Evolutionary conservation across 1,284 basidiomycete species (phyloP).

Genomic region (Ustilago esculenta): DNA sequence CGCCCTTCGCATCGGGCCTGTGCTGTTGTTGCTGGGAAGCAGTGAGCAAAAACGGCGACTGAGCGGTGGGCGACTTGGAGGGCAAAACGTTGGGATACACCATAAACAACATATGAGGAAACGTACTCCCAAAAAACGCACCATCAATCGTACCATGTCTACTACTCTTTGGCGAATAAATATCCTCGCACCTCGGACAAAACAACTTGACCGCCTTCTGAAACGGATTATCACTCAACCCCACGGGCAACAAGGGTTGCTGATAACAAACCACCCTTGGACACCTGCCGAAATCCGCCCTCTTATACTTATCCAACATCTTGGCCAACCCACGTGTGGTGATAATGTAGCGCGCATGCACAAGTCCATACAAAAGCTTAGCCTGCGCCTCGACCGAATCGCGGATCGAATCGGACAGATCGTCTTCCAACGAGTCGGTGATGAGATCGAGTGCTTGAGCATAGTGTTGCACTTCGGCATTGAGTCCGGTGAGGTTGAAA

Average conservation of each 20-base stretch:
- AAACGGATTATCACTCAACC: conserved; percentile 63
- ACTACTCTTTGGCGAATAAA: conserved; percentile 65
- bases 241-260: conserved; percentile 63
- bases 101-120: conserved; percentile 70
- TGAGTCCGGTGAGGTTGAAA: conserved; percentile 96
- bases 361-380: conserved; percentile 63
- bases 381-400: conserved; percentile 65
- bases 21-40: conserved; percentile 29
- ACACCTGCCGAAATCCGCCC: conserved; percentile 65
- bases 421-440: conserved; percentile 71
- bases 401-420: conserved; percentile 57
- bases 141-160: conserved; percentile 67
- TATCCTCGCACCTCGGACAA: conserved; percentile 65
- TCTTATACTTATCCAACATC: conserved; percentile 67
- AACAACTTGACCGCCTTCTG: conserved; percentile 66
- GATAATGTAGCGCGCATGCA: conserved; percentile 65
- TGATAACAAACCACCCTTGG: conserved; percentile 65
- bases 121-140: conserved; percentile 66
- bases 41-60: conserved; percentile 54
- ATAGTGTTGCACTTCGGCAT: conserved; percentile 95
- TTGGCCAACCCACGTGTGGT: conserved; percentile 64
- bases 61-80: conserved; percentile 61
- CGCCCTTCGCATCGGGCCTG: conserved; percentile 14
- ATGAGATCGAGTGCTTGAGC: conserved; percentile 92
- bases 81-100: conserved; percentile 77